Evolutionary conservation across 208 protist genomes (phyloP), one percentile per base, ranked within the genome.

Genomic region (Leishmania aethiopica): DNA sequence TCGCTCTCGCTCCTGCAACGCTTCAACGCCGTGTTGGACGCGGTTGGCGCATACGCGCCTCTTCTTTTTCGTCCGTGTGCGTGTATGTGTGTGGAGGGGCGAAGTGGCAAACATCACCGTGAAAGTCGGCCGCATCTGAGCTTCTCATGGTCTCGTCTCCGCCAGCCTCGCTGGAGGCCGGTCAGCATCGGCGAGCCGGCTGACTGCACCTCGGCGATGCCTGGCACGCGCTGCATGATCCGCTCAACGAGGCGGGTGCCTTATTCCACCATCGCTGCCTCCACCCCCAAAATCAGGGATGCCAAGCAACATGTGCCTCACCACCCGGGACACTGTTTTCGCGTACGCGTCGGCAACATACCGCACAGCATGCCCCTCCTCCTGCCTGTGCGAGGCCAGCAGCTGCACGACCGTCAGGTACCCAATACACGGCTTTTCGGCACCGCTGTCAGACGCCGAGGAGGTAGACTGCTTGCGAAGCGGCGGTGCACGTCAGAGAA

Each of bases 281-380:
- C 89, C 32, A 92, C 76, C 42, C 88, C 91, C 83, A 89, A 86
- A 32, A 83, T n/a, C 0, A 83, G 88, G 1, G 82, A 75, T 22
- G 80, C 85, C 1, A 94, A 64, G 32, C 53, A 67, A 75, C 84
- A 94, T 84, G 84, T 88, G 91, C 86, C 86, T 84, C 74, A 88
- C 82, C 37, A 94, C 85, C 37, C 91, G 80, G 73, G 79, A 62
- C 47, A 84, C 87, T 2, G 84, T 57, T 13, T 89, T 81, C 3
- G 69, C 40, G 19, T 83, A 84, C n/a, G 92, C 78, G 19, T 83
- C 80, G 2, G 91, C 75, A 11, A 92, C 84, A 79, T 89, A 92
- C 28, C 77, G 32, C 55, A 84, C 80, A 3, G 91, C 89, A 1
- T 71, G 76, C 67, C 91, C 88, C 55, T 84, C 55, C 49, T 90